Evolutionary conservation across 164 flowering plant genomes (phyloP), one percentile per base, ranked within the genome.

Genomic region (Brasenia schreberi): DNA sequence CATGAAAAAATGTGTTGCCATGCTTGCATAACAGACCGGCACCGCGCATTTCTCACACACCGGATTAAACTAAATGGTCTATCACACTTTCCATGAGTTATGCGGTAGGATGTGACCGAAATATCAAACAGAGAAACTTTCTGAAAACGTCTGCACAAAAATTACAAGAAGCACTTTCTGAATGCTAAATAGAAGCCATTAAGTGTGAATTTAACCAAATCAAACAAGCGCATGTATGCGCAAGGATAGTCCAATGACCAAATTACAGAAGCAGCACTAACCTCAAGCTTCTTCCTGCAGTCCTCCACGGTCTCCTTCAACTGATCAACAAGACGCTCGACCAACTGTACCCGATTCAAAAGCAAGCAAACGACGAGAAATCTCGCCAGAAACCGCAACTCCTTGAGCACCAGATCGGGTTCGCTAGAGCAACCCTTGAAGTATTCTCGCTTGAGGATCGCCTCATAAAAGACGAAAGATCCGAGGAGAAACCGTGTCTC

Each of bases 341-440:
- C 90, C 81, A 76, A 84, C 62, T 91, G 91, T 11, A 71, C 59
- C 59, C 92, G 87, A 70, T 82, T 80, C 79, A 91, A 69, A 49
- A 91, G 68, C 84, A 94, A 71, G 12, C 89, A 77, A 63, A 94
- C 99, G 27, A 84, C 75, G 77, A 94, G 74, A 78, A 89, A 94
- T 79, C 99, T 80, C 3, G 99, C 97, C 62, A 80, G 84, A 68
- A 94, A 94, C 81, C 99, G 79, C 78, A 94, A 70, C 67, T 89
- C 95, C 77, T 74, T 87, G 65, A 19, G 19, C 18, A 61, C 65
- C 1, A 43, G 49, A 5, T 27, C 42, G 17, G 27, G 49, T 16
- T 58, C 44, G 45, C 70, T 82, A 65, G 78, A 76, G 11, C 72
- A 56, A 45, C 84, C 88, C 49, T 82, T 77, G 60, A 93, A 91